phyloP scores from a whole-genome alignment of 192 early-diverging fungal genomes.

The Backusella morwellensis region DNA sequence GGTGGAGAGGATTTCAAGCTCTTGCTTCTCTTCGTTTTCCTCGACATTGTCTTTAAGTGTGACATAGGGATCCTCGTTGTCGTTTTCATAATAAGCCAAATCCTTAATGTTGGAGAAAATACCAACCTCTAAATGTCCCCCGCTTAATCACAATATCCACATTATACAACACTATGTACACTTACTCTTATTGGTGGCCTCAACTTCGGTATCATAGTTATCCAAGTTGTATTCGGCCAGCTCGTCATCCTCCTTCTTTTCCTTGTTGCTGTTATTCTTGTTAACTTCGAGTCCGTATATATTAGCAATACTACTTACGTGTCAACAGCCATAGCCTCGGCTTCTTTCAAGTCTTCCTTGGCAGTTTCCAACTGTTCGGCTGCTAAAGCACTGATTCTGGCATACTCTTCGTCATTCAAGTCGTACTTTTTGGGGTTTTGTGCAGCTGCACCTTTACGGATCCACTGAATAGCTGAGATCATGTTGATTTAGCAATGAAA shows the following conservation, averaged over 20 bases:
- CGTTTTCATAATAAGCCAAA: slow-evolving; percentile 79
- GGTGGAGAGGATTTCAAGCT: slow-evolving; percentile 57
- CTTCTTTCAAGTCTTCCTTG: slow-evolving; percentile 56
- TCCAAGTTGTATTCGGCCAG: slow-evolving; percentile 90
- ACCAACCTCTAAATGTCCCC: slow-evolving; percentile 42
- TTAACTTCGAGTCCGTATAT: background rate
- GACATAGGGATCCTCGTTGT: slow-evolving; percentile 87
- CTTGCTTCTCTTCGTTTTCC: slow-evolving; percentile 67
- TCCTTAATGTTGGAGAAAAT: slow-evolving; percentile 88
- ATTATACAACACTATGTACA: background rate
- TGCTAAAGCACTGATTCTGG: slow-evolving; percentile 72
- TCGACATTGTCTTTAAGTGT: slow-evolving; percentile 75
- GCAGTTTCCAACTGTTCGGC: slow-evolving; percentile 62
- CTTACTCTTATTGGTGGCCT: slow-evolving; percentile 38
- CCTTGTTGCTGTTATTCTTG: background rate
- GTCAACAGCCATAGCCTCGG: slow-evolving; percentile 44
- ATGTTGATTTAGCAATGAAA: slow-evolving; percentile 41
- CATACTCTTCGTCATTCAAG: slow-evolving; percentile 88
- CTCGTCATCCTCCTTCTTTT: slow-evolving; percentile 53
- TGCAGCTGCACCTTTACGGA: slow-evolving; percentile 89
- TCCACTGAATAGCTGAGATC: slow-evolving; percentile 94
- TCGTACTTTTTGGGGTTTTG: slow-evolving; percentile 76
- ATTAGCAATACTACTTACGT: background rate
- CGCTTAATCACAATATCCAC: background rate
- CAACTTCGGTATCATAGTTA: slow-evolving; percentile 85